phyloP scores from a whole-genome alignment of 2,329 filamentous ascomycete genomes.

The Botrytis elliptica region DNA sequence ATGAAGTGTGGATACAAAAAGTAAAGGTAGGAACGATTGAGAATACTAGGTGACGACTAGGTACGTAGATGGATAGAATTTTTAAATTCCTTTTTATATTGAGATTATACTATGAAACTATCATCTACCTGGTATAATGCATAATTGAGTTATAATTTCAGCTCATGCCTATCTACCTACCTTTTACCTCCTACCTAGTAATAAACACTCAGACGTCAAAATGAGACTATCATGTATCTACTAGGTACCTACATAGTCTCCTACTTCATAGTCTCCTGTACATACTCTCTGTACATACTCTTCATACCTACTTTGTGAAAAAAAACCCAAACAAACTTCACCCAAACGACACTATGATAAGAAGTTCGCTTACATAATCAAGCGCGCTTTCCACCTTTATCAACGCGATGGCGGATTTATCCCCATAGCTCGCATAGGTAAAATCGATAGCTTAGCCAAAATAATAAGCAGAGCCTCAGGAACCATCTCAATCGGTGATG shows the following conservation, averaged over 20 bases:
- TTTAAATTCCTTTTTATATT: background rate
- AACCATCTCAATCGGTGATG: conserved; percentile 1
- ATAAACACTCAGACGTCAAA: background rate
- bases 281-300: too few species aligned
- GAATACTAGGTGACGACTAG: background rate
- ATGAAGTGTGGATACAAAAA: background rate
- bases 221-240: background rate
- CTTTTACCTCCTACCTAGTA: background rate
- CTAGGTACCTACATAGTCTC: too few species aligned
- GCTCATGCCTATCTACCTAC: background rate
- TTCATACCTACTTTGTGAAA: background rate
- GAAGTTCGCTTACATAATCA: conserved; percentile 11
- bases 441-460: background rate
- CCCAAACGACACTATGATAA: background rate
- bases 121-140: background rate
- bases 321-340: background rate
- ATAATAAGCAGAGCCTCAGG: conserved; percentile 20
- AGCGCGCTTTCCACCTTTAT: conserved; percentile 6
- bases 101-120: background rate
- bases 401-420: background rate
- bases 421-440: background rate
- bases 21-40: background rate
- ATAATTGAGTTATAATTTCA: background rate
- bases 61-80: background rate
- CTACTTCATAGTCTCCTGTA: too few species aligned